Base-by-base conservation (phyloP, 805 yeast genomes). In the Wickerhamomyces kurtzmanii region DNA sequence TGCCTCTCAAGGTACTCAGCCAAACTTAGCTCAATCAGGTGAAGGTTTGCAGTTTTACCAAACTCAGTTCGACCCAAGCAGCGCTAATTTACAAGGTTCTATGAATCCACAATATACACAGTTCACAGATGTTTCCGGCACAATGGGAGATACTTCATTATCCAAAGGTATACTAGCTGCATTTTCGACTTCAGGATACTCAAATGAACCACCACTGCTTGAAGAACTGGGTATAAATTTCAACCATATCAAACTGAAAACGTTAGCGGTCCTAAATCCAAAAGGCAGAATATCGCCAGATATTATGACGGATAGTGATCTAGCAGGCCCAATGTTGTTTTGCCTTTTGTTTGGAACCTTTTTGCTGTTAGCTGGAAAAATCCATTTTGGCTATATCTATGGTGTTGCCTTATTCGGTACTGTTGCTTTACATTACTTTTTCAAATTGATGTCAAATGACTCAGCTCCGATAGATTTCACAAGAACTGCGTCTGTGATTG, bases 331-430 rank as follows among this genome's bases (percentile, higher is more conserved):
- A 2, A 65, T 91, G 18, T 58, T 91, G 22, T 91, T 89, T 53
- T 89, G 89, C 45, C 59, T 91, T 29, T 54, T 85, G 31, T 89
- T 89, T 49, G 98, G 96, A 13, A 68, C 86, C 1, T 73, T 80
- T 34, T 59, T 91, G 30, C 59, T 89, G 28, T 62, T 87, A 24
- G 77, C 94, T 1, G 97, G 98, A 5, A 91, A 89, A 52, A 82
- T 89, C 11, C 97, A 91, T 52, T 91, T 91, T 50, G 97, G 97
- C 3, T 91, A 91, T 53, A 82, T 91, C 27, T 91, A 91, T 47
- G 97, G 98, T 22, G 94, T 91, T 23, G 97, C 96, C 1, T 57
- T 91, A 23, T 75, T 89, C 42, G 98, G 98, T 12, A 80, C 94
- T 2, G 49, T 84, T 11, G 75, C 94, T 18, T 69, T 86, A 39